Conservation (phyloP, 2,329 filamentous ascomycete species). For the Nemania sp. region DNA sequence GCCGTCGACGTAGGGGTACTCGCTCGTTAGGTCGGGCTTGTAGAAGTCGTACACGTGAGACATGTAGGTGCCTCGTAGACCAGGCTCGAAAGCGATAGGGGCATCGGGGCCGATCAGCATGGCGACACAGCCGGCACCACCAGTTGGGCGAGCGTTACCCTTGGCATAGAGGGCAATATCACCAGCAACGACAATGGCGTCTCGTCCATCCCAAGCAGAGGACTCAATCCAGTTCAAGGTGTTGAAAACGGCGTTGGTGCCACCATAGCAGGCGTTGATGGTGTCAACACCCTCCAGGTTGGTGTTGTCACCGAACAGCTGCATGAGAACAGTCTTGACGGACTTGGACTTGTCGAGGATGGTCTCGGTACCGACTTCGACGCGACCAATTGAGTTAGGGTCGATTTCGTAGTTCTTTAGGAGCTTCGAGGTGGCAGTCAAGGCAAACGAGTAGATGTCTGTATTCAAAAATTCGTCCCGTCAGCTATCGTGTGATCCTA, state of each 20-base stretch:
- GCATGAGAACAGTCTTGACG: slow-evolving; percentile 89
- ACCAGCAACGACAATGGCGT: slow-evolving; percentile 82
- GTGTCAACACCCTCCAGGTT: slow-evolving; percentile 87
- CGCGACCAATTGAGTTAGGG: slow-evolving; percentile 78
- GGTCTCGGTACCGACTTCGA: slow-evolving; percentile 89
- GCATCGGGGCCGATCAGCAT: slow-evolving; percentile 83
- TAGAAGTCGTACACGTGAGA: slow-evolving; percentile 90
- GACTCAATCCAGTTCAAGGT: slow-evolving; percentile 87
- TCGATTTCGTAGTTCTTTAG: slow-evolving; percentile 88
- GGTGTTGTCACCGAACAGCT: slow-evolving; percentile 85
- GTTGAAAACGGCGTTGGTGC: slow-evolving; percentile 88
- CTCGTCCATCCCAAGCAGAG: slow-evolving; percentile 85
- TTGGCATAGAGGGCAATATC: slow-evolving; percentile 90
- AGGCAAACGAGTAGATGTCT: slow-evolving; percentile 90
- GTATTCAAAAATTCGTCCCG: slow-evolving; percentile 11
- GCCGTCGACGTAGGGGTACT: slow-evolving; percentile 87
- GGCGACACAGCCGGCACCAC: slow-evolving; percentile 82
- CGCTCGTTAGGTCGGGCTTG: slow-evolving; percentile 88
- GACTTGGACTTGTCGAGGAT: slow-evolving; percentile 91
- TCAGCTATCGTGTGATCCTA: slow-evolving; percentile 19
- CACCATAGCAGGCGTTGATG: slow-evolving; percentile 87
- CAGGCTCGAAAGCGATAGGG: slow-evolving; percentile 80
- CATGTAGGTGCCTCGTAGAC: slow-evolving; percentile 84
- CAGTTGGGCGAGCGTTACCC: slow-evolving; percentile 83
- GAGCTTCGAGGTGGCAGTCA: slow-evolving; percentile 82